phyloP scores from a whole-genome alignment of 176 grass and related monocot species.

The Aegilops bicornis region DNA sequence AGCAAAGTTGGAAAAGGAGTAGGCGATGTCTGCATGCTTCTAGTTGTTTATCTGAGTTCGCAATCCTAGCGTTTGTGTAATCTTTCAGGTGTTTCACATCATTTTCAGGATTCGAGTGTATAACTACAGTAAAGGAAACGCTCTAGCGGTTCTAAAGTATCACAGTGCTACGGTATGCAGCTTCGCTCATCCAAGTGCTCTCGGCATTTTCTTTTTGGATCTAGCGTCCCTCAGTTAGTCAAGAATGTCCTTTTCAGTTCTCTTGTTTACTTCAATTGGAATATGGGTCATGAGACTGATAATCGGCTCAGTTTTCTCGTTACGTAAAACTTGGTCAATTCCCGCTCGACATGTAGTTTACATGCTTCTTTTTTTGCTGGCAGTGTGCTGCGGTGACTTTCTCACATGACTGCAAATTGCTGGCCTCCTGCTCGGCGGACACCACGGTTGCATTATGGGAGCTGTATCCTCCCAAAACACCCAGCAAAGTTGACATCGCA shows the following conservation, averaged over 20 bases:
- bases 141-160: slow-evolving; percentile 73
- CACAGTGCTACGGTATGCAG: slow-evolving; percentile 63
- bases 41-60: slow-evolving; percentile 18
- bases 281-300: not conserved
- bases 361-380: too few relatives aligned
- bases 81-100: not conserved
- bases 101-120: slow-evolving; percentile 79
- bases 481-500: too few relatives aligned
- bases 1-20: not conserved
- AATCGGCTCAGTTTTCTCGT: too few relatives aligned
- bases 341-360: too few relatives aligned
- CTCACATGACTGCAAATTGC: too few relatives aligned
- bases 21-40: not conserved
- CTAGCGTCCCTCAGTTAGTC: not conserved
- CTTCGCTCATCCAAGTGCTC: not conserved
- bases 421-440: too few relatives aligned
- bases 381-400: too few relatives aligned
- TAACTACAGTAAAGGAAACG: slow-evolving; percentile 80
- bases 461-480: too few relatives aligned
- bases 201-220: not conserved
- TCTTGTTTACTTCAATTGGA: not conserved
- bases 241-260: not conserved
- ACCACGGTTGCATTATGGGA: too few relatives aligned
- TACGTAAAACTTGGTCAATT: too few relatives aligned
- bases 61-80: slow-evolving; percentile 14